phyloP scores from a whole-genome alignment of 805 yeast species.

The Metschnikowia matae region DNA sequence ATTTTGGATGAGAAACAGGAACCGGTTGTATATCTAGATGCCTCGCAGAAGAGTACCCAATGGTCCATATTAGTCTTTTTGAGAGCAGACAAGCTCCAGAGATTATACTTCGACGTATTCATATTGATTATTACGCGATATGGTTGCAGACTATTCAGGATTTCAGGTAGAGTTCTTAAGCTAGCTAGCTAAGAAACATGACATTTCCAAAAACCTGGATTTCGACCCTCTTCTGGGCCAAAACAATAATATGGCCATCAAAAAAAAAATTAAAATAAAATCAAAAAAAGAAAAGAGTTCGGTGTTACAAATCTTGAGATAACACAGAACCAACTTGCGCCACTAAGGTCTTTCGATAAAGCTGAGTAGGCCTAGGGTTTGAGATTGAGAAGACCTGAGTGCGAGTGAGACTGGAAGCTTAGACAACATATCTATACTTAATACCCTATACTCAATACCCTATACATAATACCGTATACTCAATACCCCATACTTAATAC shows the following conservation, averaged over 20 bases:
- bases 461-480: too few relatives aligned
- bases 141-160: conserved; percentile 40
- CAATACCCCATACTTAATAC: too few relatives aligned
- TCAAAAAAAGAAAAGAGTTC: not conserved
- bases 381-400: too few relatives aligned
- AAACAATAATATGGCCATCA: not conserved
- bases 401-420: too few relatives aligned
- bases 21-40: not conserved
- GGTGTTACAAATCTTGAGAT: not conserved
- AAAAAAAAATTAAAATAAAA: too few relatives aligned
- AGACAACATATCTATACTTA: too few relatives aligned
- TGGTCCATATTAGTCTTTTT: conserved; percentile 19
- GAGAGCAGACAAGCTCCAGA: conserved; percentile 33
- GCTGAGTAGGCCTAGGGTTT: not conserved
- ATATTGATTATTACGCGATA: conserved; percentile 54
- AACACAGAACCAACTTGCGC: conserved; percentile 6
- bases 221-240: not conserved
- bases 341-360: conserved; percentile 9
- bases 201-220: not conserved
- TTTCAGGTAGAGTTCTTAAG: not conserved
- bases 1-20: not conserved
- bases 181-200: too few relatives aligned
- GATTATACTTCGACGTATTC: conserved; percentile 44
- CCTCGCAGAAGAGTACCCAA: conserved; percentile 18
- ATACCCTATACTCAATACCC: too few relatives aligned